phyloP scores from a whole-genome alignment of 2,329 filamentous ascomycete species.

The Epichloe gansuensis region DNA sequence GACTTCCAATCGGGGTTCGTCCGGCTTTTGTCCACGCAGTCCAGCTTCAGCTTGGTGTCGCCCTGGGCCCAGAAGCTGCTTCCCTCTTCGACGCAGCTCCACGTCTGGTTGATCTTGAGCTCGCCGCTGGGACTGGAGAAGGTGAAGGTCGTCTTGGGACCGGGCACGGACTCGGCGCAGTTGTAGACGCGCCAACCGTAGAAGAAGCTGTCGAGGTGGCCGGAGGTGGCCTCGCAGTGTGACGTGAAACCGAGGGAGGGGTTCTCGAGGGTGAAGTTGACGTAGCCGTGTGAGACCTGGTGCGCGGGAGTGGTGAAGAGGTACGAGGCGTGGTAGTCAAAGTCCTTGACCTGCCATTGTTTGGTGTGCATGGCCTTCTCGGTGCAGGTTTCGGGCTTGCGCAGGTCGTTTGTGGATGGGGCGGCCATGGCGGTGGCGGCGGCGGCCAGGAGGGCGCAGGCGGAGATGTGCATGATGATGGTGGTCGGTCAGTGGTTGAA shows the following conservation, averaged over 20 bases:
- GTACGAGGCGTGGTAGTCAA: conserved; percentile 37
- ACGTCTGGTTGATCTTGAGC: conserved; percentile 36
- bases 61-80: conserved; percentile 18
- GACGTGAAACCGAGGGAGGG: conserved; percentile 25
- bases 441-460: conserved; percentile 13
- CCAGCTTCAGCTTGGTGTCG: conserved; percentile 15
- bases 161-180: conserved; percentile 24
- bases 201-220: conserved; percentile 35
- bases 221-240: conserved; percentile 29
- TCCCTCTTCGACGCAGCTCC: conserved; percentile 32
- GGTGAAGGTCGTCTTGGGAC: conserved; percentile 26
- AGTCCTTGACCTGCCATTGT: conserved; percentile 29
- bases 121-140: conserved; percentile 25
- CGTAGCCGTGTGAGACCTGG: conserved; percentile 34
- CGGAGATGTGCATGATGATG: conserved; percentile 9
- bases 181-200: conserved; percentile 33
- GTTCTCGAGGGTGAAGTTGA: conserved; percentile 39
- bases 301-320: conserved; percentile 39
- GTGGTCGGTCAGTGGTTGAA: background rate
- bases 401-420: conserved; percentile 8
- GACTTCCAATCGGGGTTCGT: conserved; percentile 20
- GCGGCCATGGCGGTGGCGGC: conserved; percentile 14
- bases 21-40: conserved; percentile 16
- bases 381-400: conserved; percentile 10
- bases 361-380: conserved; percentile 10